Conservation (phyloP, 345 rosid genomes). For the Moricandia arvensis region DNA sequence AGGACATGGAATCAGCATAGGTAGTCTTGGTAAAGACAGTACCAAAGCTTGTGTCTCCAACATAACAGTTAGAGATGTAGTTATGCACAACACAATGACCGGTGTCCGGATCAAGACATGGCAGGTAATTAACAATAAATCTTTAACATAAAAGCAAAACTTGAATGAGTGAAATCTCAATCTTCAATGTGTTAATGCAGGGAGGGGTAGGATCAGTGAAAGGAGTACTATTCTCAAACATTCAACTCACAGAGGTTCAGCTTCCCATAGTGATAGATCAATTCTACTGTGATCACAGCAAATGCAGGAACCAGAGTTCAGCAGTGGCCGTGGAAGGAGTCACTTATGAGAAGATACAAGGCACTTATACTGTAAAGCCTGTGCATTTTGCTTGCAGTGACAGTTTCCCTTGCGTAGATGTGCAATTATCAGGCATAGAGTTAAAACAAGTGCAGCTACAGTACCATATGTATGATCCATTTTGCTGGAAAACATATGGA, state of each 20-base stretch:
- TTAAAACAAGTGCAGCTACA: constrained; percentile 65
- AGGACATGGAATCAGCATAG: constrained; percentile 97
- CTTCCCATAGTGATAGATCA: constrained; percentile 90
- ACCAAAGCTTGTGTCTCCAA: constrained; percentile 95
- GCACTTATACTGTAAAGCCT: constrained; percentile 90
- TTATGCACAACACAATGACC: constrained; percentile 79
- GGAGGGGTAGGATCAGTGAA: constrained; percentile 93
- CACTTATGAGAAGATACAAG: constrained; percentile 70
- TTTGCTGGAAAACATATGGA: constrained; percentile 93
- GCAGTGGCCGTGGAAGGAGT: constrained; percentile 88
- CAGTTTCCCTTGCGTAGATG: constrained; percentile 74
- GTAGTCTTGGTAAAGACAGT: constrained; percentile 77
- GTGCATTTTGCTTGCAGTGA: constrained; percentile 95
- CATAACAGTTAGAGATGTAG: constrained; percentile 75
- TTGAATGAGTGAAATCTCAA: not conserved
- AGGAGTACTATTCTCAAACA: constrained; percentile 85
- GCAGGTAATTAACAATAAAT: constrained; percentile 77
- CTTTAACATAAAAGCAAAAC: no score
- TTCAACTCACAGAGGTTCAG: constrained; percentile 86
- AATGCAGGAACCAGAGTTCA: constrained; percentile 75
- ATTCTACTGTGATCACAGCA: constrained; percentile 78
- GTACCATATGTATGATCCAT: constrained; percentile 81
- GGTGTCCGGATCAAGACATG: constrained; percentile 96
- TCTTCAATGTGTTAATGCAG: constrained; percentile 41
- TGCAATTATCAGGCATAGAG: constrained; percentile 64